Evolutionary conservation across 768 basidiomycete species (phyloP).

Genomic region (Collybia nuda): DNA sequence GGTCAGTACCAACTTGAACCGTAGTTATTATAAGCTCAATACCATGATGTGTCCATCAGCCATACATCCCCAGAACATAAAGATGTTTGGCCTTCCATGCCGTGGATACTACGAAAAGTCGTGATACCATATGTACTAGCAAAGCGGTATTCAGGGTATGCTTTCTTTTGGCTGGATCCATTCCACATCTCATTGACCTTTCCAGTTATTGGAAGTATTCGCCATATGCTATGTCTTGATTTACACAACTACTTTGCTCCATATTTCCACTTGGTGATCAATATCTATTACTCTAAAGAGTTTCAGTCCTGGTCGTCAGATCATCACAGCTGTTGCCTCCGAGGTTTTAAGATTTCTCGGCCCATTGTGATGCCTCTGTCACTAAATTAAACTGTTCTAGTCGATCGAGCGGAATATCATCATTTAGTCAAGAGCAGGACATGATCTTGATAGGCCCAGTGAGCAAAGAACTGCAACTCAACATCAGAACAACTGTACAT

Average conservation of each 20-base stretch:
- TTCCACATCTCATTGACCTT: background rate
- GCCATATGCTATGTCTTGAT: slow-evolving; percentile 28
- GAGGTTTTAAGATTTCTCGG: too few relatives aligned
- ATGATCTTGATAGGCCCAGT: too few relatives aligned
- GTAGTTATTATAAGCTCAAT: too few relatives aligned
- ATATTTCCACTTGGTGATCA: background rate
- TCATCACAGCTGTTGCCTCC: too few relatives aligned
- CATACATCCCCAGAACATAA: slow-evolving; percentile 38
- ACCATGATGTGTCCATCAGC: slow-evolving; percentile 13
- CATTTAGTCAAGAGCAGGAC: too few relatives aligned
- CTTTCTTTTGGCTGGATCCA: background rate
- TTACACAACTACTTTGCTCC: too few relatives aligned
- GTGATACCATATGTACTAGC: slow-evolving; percentile 35
- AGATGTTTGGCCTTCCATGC: slow-evolving; percentile 34
- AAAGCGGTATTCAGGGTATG: slow-evolving; percentile 32
- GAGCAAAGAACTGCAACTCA: too few relatives aligned
- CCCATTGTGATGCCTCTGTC: background rate
- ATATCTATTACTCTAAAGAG: background rate
- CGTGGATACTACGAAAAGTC: slow-evolving; percentile 36
- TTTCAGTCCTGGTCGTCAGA: background rate
- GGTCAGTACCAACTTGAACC: slow-evolving; percentile 17
- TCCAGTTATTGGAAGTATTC: slow-evolving; percentile 38
- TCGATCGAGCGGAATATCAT: too few relatives aligned
- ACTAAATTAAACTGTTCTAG: background rate
- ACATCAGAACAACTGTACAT: too few relatives aligned